These are phyloP conservation scores for Byssoonygena ceratinophila DNA, from an alignment of 2,329 filamentous ascomycete species.

Conservation along the genomic window DNA sequence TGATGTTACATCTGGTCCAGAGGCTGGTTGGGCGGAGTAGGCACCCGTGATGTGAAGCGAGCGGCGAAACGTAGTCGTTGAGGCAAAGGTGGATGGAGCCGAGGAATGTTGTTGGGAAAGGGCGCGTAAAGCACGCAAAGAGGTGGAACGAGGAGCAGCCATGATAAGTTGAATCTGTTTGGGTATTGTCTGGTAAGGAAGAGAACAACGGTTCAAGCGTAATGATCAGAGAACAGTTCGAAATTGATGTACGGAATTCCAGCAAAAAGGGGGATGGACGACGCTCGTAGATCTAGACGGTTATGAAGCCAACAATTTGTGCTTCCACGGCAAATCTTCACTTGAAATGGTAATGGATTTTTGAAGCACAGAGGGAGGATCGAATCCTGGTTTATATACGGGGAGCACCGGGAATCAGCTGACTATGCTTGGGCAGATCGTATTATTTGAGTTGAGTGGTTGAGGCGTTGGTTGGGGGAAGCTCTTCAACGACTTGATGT, in stretches of 20 bases:
- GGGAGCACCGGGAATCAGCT: not conserved
- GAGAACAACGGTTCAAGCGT: not conserved
- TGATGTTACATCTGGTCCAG: slow-evolving; percentile 42
- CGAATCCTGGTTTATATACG: not conserved
- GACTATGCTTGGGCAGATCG: not conserved
- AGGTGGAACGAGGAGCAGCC: slow-evolving; percentile 38
- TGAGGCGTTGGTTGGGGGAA: slow-evolving; percentile 10
- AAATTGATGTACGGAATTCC: not conserved
- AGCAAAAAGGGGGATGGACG: not conserved
- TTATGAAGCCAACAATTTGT: not conserved
- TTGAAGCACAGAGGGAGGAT: not conserved
- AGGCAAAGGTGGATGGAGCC: slow-evolving; percentile 13
- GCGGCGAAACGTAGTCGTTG: slow-evolving; percentile 31
- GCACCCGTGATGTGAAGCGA: slow-evolving; percentile 51
- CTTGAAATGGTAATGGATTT: not conserved
- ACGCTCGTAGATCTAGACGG: not conserved
- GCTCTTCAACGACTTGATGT: not conserved
- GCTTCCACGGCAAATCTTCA: not conserved
- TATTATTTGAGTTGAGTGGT: not conserved
- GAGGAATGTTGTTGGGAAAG: slow-evolving; percentile 32
- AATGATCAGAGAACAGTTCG: not conserved
- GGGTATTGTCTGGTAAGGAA: not conserved
- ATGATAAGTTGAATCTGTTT: slow-evolving; percentile 22
- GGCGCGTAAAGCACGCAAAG: slow-evolving; percentile 37
- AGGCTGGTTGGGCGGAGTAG: slow-evolving; percentile 44